phyloP scores from a whole-genome alignment of 2,329 filamentous ascomycete species.

The Annulohypoxylon truncatum region DNA sequence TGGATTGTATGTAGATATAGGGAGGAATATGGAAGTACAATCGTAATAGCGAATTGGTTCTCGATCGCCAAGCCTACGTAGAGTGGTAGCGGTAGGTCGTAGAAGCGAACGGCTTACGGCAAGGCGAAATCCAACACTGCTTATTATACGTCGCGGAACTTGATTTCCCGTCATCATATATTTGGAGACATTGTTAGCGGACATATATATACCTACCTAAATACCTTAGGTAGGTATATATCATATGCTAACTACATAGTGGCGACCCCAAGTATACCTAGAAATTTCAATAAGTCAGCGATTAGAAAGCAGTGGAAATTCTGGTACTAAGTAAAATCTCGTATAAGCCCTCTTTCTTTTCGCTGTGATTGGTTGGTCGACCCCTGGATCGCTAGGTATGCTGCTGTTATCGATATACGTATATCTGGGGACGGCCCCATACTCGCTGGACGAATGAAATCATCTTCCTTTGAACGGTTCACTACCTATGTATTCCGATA shows the following conservation, averaged over 20 bases:
- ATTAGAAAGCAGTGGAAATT: slow-evolving; percentile 42
- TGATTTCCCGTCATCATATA: slow-evolving; percentile 10
- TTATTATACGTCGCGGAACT: not conserved
- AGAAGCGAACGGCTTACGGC: slow-evolving; percentile 8
- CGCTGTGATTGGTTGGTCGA: slow-evolving; percentile 13
- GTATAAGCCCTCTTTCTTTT: not conserved
- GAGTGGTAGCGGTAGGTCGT: not conserved
- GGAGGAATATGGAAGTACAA: not conserved
- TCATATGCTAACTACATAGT: slow-evolving; percentile 6
- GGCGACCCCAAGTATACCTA: not conserved
- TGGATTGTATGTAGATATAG: not conserved
- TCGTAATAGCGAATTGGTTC: not conserved
- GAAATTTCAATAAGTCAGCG: slow-evolving; percentile 40
- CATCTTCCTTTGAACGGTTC: not conserved
- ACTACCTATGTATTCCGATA: too few relatives aligned
- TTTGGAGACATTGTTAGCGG: slow-evolving; percentile 1
- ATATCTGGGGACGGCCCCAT: not conserved
- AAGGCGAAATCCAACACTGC: slow-evolving; percentile 14
- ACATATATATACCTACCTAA: slow-evolving; percentile 16
- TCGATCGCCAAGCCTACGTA: not conserved
- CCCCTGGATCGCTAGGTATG: not conserved
- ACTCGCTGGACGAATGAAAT: not conserved
- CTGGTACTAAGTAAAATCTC: not conserved
- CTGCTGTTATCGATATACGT: slow-evolving; percentile 15
- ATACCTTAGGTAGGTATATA: slow-evolving; percentile 5